Percentiles rank a stretch among this genome's conserved stretches.
Evolutionary conservation across 2,329 filamentous ascomycete genomes (phyloP).

Genomic region (Nannizzia gypsea): DNA sequence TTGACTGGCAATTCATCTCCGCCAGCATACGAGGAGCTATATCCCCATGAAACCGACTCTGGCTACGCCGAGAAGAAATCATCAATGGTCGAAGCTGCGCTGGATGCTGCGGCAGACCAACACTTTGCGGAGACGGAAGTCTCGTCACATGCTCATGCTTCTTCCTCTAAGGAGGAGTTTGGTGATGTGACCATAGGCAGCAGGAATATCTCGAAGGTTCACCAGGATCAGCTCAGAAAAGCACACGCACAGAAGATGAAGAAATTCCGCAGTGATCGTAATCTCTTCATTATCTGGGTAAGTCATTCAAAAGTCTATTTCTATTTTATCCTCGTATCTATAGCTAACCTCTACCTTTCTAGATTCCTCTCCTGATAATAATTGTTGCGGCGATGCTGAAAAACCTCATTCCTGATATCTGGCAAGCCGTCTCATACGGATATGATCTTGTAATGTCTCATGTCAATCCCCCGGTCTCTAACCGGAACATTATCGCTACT

Average conservation of each 20-base stretch:
- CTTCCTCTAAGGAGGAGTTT: constrained; percentile 20
- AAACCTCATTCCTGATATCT: constrained; percentile 33
- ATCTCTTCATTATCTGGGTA: constrained; percentile 45
- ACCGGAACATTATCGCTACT: neutral
- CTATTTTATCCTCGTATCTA: neutral
- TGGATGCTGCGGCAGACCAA: constrained; percentile 34
- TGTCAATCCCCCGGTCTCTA: neutral
- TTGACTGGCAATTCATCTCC: constrained; percentile 47
- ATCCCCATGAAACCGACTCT: constrained; percentile 38
- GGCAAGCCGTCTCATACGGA: constrained; percentile 28
- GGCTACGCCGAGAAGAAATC: constrained; percentile 34
- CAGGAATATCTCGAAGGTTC: constrained; percentile 33
- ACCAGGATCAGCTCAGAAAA: constrained; percentile 36
- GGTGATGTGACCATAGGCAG: constrained; percentile 34
- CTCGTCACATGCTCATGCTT: constrained; percentile 2
- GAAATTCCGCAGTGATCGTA: constrained; percentile 38
- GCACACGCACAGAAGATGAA: constrained; percentile 40
- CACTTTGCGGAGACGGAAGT: constrained; percentile 31
- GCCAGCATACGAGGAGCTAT: constrained; percentile 70
- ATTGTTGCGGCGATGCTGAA: constrained; percentile 36
- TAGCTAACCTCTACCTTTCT: constrained; percentile 10
- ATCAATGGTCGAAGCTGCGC: constrained; percentile 32
- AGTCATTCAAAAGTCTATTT: constrained; percentile 17
- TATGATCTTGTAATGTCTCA: constrained; percentile 28
- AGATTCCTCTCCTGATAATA: constrained; percentile 39